Evolutionary conservation across 257 asterid species (phyloP).

Genomic region (Salvia hispanica): DNA sequence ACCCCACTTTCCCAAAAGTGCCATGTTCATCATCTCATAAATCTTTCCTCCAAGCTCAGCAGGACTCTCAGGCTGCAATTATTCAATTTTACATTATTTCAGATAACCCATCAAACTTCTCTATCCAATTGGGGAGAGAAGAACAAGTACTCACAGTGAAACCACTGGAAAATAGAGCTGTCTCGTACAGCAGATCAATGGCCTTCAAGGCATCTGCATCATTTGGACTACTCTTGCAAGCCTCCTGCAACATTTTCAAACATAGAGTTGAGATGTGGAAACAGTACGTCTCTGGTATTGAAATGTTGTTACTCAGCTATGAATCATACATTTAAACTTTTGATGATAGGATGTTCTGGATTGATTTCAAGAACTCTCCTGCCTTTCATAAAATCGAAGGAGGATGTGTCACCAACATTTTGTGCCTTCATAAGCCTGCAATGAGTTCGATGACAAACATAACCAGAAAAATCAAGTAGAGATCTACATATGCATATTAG

Average conservation of each 20-base stretch:
- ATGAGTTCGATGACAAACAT: conserved; percentile 20
- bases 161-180: conserved; percentile 93
- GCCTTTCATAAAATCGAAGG: conserved; percentile 82
- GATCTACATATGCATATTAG: neutral
- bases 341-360: conserved; percentile 89
- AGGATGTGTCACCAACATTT: conserved; percentile 69
- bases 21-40: conserved; percentile 94
- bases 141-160: conserved; percentile 66
- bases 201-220: conserved; percentile 97
- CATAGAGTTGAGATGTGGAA: conserved; percentile 4
- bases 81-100: neutral
- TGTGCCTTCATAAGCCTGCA: conserved; percentile 98
- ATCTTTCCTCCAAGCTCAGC: conserved; percentile 95
- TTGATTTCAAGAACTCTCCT: conserved; percentile 95
- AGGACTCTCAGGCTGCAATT: conserved; percentile 88
- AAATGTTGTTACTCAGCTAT: conserved; percentile 8
- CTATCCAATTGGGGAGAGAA: neutral
- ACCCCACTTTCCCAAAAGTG: conserved; percentile 79
- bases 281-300: neutral
- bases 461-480: conserved; percentile 18
- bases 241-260: conserved; percentile 54
- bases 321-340: conserved; percentile 61
- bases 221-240: conserved; percentile 67
- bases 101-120: no score
- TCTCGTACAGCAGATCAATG: conserved; percentile 80